Base-by-base conservation (phyloP, 148 eudicot species). In the Amaranthus hypochondriacus region DNA sequence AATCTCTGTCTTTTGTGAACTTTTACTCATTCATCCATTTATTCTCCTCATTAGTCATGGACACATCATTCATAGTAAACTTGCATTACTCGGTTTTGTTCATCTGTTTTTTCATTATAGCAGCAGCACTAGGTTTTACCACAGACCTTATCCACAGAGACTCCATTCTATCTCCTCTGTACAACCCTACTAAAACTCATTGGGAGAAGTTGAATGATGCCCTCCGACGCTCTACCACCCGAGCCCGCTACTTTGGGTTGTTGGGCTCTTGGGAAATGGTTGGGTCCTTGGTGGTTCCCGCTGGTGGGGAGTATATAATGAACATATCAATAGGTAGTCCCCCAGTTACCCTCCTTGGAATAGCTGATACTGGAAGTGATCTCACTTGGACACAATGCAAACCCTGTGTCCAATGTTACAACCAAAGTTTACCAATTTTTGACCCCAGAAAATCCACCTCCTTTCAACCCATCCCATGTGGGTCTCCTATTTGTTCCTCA, bases 281-380 rank as follows among this genome's bases (percentile, higher is more conserved):
- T 51, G 69, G 5, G 4, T 21, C 75, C 43, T 21, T 52, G 3
- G 28, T 84, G 12, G 14, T 60, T 11, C 52, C 86, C 7, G 39
- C 64, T 3, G 58, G 52, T 3, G 88, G 86, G 12, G 83, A 70
- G 44, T 88, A 76, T 61, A 54, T 86, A 4, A 82, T 88, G 86
- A 81, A 83, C 74, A 66, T 86, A 8, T 69, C 87, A 21, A 59
- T 86, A 2, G 92, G 92, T 0, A 83, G 82, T 3, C 92, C 89
- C 11, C 82, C 85, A 0, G 28, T 79, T 4, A 66, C 63, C 21
- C 12, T 74, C 56, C 76, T 56, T 7, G 89, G 81, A 4, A 71
- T 82, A 21, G 85, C 68, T 14, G 92, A 86, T 66, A 88, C 84
- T 0, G 85, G 86, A 0, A 84, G 88, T 62, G 83, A 79, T 56